A percentile compares a stretch with the other conserved stretches of the same genome.
Evolutionary conservation across 2,329 filamentous ascomycete genomes (phyloP).

Genomic region (Penicillium paneum): DNA sequence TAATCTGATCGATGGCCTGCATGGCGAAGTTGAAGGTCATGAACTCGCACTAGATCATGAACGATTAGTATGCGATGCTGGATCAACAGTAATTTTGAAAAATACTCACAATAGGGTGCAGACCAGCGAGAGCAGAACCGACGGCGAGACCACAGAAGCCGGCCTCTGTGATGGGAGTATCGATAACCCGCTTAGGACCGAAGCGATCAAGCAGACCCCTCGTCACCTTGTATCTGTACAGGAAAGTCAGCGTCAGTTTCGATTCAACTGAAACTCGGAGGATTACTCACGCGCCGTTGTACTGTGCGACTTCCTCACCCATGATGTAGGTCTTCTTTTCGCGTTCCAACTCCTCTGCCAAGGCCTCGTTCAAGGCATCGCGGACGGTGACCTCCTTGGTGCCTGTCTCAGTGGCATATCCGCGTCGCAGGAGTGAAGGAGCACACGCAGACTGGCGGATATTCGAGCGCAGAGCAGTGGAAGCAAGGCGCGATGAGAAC

Average conservation of each 20-base stretch:
- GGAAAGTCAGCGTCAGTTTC: slow-evolving; percentile 36
- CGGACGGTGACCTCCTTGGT: slow-evolving; percentile 93
- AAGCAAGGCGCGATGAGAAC: slow-evolving; percentile 53
- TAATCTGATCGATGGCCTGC: slow-evolving; percentile 99
- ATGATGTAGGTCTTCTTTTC: slow-evolving; percentile 95
- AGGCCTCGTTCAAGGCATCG: slow-evolving; percentile 95
- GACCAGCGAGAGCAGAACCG: slow-evolving; percentile 87
- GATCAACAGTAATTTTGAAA: neutral
- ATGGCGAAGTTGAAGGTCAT: slow-evolving; percentile 99
- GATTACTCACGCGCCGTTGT: slow-evolving; percentile 79
- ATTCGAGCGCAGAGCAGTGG: slow-evolving; percentile 52
- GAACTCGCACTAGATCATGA: slow-evolving; percentile 75
- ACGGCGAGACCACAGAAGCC: slow-evolving; percentile 93
- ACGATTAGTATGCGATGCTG: slow-evolving; percentile 3
- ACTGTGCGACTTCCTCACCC: slow-evolving; percentile 98
- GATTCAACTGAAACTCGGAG: neutral
- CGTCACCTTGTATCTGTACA: slow-evolving; percentile 85
- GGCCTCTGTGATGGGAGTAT: slow-evolving; percentile 96
- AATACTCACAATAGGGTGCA: slow-evolving; percentile 81
- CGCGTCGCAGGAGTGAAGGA: slow-evolving; percentile 49
- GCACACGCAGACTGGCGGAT: slow-evolving; percentile 51
- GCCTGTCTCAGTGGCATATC: slow-evolving; percentile 59
- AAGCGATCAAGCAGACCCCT: slow-evolving; percentile 97
- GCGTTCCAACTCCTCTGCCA: slow-evolving; percentile 92
- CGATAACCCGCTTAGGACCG: slow-evolving; percentile 94